phyloP scores from a whole-genome alignment of 345 rosid genomes.

The Salix koriyanagi region DNA sequence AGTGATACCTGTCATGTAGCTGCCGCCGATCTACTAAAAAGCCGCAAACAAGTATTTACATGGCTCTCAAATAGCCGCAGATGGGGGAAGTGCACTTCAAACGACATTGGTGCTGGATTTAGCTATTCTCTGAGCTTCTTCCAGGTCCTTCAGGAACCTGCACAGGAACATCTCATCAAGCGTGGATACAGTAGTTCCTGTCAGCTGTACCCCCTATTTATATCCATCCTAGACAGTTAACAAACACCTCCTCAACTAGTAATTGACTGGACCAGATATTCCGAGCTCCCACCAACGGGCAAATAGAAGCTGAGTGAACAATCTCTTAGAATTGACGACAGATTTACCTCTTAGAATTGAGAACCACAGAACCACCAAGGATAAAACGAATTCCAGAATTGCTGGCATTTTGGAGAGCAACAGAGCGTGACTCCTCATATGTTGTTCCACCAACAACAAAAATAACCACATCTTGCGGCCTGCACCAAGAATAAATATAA shows the following conservation, averaged over 20 bases:
- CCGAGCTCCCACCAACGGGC: neutral
- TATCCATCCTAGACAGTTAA: neutral
- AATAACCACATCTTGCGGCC: slow-evolving; percentile 89
- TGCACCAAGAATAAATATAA: slow-evolving; percentile 21
- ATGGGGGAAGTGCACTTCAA: slow-evolving; percentile 23
- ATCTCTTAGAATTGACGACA: neutral
- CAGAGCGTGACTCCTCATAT: slow-evolving; percentile 84
- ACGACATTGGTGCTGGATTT: slow-evolving; percentile 49
- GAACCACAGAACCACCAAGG: slow-evolving; percentile 76
- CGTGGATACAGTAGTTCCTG: neutral
- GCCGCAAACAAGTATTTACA: slow-evolving; percentile 15
- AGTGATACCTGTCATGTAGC: neutral
- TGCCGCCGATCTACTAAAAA: neutral
- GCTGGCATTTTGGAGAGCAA: slow-evolving; percentile 73
- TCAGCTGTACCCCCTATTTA: neutral
- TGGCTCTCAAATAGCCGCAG: slow-evolving; percentile 10
- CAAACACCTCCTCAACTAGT: neutral
- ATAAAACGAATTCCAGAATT: slow-evolving; percentile 80
- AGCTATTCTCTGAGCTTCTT: slow-evolving; percentile 74
- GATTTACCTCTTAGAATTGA: slow-evolving; percentile 77
- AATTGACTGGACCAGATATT: neutral
- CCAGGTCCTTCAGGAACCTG: slow-evolving; percentile 84
- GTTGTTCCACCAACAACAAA: slow-evolving; percentile 97
- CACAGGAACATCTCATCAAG: neutral
- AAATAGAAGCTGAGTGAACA: neutral